phyloP scores from a whole-genome alignment of 1,139 yeast species.

The Magnusiomyces sp. region DNA sequence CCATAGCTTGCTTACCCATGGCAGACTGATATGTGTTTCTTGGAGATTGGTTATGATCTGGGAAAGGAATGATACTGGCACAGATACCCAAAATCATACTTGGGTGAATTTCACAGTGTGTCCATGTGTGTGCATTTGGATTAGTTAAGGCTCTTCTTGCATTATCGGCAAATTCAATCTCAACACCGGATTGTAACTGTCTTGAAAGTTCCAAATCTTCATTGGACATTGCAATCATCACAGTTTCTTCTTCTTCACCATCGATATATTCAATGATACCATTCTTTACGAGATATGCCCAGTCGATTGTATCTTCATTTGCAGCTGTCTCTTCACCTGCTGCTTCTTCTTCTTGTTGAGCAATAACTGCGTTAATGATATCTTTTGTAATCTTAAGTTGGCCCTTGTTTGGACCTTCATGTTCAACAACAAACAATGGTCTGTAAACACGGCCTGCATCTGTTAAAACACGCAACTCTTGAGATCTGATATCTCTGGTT shows the following conservation, averaged over 20 bases:
- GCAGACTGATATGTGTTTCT: conserved; percentile 99
- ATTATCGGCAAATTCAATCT: conserved; percentile 49
- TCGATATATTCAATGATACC: conserved; percentile 93
- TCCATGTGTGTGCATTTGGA: conserved; percentile 73
- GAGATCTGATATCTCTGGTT: conserved; percentile 92
- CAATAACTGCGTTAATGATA: conserved; percentile 60
- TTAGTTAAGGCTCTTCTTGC: conserved; percentile 72
- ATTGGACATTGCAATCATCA: conserved; percentile 97
- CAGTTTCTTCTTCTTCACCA: conserved; percentile 97
- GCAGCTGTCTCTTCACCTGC: conserved; percentile 38
- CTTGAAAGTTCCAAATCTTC: conserved; percentile 79
- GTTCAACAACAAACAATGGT: conserved; percentile 87
- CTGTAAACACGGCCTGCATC: conserved; percentile 98
- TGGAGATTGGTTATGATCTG: conserved; percentile 98
- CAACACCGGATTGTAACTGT: conserved; percentile 43
- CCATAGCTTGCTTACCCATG: conserved; percentile 99
- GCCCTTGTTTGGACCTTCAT: conserved; percentile 64
- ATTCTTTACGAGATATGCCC: conserved; percentile 75
- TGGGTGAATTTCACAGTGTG: conserved; percentile 99
- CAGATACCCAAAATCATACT: conserved; percentile 98
- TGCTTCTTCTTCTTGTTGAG: conserved; percentile 50
- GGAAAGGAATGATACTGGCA: conserved; percentile 98
- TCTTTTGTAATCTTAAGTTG: conserved; percentile 79
- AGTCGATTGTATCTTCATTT: conserved; percentile 44
- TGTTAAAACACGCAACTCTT: conserved; percentile 89